A percentile compares a stretch with the other conserved stretches of the same genome.
Conservation (phyloP, 2,329 filamentous ascomycete species). For the Gliomastix tumulicola region DNA sequence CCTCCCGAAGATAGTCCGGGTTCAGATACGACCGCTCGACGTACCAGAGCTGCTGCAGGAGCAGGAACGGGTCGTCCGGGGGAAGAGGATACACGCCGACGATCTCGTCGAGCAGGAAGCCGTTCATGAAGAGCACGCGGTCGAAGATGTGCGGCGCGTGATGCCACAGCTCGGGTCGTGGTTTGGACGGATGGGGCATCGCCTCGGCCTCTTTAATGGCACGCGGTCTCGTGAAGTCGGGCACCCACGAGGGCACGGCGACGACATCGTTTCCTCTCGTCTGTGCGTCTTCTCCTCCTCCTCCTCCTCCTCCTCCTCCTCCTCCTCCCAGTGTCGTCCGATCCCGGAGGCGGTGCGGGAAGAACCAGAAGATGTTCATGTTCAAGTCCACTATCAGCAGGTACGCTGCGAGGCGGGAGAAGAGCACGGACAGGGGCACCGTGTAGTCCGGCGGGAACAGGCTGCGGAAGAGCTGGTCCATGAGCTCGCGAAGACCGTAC, state of each 20-base stretch:
- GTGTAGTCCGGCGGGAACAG: conserved; percentile 1
- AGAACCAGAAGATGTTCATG: neutral
- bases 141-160: neutral
- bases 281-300: neutral
- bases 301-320: too few species aligned
- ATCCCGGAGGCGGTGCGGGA: neutral
- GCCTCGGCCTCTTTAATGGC: neutral
- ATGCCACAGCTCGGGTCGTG: neutral
- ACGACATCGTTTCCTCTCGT: too few species aligned
- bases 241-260: neutral
- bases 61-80: neutral
- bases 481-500: neutral
- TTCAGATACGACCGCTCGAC: neutral
- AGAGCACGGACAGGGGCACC: neutral
- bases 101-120: conserved; percentile 1
- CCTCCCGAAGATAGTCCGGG: neutral
- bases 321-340: too few species aligned
- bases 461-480: neutral
- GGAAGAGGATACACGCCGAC: neutral
- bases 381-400: neutral
- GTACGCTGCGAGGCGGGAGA: neutral
- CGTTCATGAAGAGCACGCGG: neutral
- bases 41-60: conserved; percentile 1
- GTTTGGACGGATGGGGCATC: neutral
- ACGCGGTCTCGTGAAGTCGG: neutral